A percentile compares a stretch with the other conserved stretches of the same genome.
phyloP scores from a whole-genome alignment of 2,329 filamentous ascomycete genomes.

The Fusarium sp. region DNA sequence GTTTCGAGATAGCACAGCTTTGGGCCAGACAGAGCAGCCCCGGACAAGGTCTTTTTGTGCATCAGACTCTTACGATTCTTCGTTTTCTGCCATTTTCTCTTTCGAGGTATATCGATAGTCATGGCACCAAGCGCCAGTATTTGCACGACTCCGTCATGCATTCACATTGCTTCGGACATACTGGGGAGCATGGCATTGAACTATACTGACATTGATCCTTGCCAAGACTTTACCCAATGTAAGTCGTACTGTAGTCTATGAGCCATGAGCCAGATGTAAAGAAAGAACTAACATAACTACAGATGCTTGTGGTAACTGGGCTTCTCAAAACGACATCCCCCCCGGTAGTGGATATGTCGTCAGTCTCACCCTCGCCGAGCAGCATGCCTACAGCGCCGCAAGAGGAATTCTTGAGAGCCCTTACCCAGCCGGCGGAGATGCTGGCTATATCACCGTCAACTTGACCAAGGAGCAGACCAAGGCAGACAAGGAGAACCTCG shows the following conservation, averaged over 20 bases:
- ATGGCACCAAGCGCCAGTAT: slow-evolving; percentile 2
- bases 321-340: slow-evolving; percentile 69
- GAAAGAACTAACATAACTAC: not conserved
- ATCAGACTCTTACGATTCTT: too few relatives aligned
- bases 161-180: slow-evolving; percentile 47
- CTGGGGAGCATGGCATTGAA: slow-evolving; percentile 47
- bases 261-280: too few relatives aligned
- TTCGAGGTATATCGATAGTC: too few relatives aligned
- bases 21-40: too few relatives aligned
- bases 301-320: slow-evolving; percentile 71
- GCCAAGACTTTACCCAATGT: slow-evolving; percentile 72
- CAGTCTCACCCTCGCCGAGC: not conserved
- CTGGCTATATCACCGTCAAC: slow-evolving; percentile 22
- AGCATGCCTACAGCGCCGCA: slow-evolving; percentile 32
- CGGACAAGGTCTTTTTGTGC: too few relatives aligned
- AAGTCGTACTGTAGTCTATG: not conserved
- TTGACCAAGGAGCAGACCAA: slow-evolving; percentile 48
- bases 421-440: slow-evolving; percentile 64
- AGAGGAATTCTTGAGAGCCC: slow-evolving; percentile 49
- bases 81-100: too few relatives aligned
- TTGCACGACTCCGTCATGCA: slow-evolving; percentile 42
- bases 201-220: slow-evolving; percentile 71
- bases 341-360: slow-evolving; percentile 59
- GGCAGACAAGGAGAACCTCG: slow-evolving; percentile 68
- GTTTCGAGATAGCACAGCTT: too few relatives aligned